phyloP scores from a whole-genome alignment of 2,329 filamentous ascomycete genomes.

The Xylaria sp. region DNA sequence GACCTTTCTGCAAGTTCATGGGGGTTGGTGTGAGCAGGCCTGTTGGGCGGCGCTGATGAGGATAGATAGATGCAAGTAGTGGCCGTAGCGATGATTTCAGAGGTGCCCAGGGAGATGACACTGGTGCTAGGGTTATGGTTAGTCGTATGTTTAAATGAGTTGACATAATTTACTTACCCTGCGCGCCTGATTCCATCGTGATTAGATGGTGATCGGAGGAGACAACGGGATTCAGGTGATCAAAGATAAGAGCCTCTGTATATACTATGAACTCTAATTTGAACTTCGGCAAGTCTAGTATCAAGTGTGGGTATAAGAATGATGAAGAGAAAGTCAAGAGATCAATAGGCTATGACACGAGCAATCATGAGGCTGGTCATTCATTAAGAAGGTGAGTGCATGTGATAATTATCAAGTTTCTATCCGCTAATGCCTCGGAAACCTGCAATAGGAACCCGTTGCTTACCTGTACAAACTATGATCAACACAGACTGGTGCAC shows the following conservation, averaged over 20 bases:
- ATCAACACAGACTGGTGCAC: constrained; percentile 26
- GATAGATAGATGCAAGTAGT: constrained; percentile 33
- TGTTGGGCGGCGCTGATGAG: constrained; percentile 35
- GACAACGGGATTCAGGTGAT: neutral
- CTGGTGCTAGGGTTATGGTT: constrained; percentile 24
- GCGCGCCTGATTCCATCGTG: constrained; percentile 32
- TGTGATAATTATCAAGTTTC: constrained; percentile 29
- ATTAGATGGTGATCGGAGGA: neutral
- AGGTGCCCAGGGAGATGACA: constrained; percentile 36
- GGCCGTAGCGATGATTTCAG: constrained; percentile 34
- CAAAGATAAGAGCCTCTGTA: constrained; percentile 12
- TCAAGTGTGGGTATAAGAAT: constrained; percentile 11
- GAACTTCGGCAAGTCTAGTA: constrained; percentile 1
- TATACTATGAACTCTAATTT: constrained; percentile 2
- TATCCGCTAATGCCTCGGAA: constrained; percentile 30
- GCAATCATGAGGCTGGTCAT: constrained; percentile 12
- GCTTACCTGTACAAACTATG: constrained; percentile 32
- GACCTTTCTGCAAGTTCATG: constrained; percentile 24
- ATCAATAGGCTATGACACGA: constrained; percentile 3
- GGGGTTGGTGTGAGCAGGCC: constrained; percentile 34
- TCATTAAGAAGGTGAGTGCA: constrained; percentile 17
- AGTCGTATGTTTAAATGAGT: neutral
- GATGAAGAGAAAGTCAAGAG: constrained; percentile 15
- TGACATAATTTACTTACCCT: constrained; percentile 20
- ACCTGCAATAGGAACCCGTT: constrained; percentile 35